Percentiles rank a stretch among this genome's conserved stretches.
Evolutionary conservation across 495 filamentous ascomycete species (phyloP).

Genomic region (Apiosordaria backusii): DNA sequence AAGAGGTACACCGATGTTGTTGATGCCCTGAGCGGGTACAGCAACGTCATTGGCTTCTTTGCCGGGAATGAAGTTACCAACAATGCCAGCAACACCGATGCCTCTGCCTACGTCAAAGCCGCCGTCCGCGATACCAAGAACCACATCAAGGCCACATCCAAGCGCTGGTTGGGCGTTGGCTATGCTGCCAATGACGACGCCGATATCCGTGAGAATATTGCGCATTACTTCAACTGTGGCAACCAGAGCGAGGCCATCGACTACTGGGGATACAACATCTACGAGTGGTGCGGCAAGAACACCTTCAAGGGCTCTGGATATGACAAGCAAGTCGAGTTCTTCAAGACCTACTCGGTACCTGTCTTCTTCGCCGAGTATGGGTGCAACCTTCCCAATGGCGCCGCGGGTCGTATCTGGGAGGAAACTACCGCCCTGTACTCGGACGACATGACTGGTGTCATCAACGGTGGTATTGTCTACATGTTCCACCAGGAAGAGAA

Average conservation of each 20-base stretch:
- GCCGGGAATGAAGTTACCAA: slow-evolving; percentile 97
- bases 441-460: slow-evolving; percentile 72
- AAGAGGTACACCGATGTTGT: slow-evolving; percentile 78
- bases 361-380: slow-evolving; percentile 98
- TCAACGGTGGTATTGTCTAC: slow-evolving; percentile 94
- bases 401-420: slow-evolving; percentile 70
- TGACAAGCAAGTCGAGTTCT: slow-evolving; percentile 73
- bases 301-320: slow-evolving; percentile 71
- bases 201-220: slow-evolving; percentile 71
- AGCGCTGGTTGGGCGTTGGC: slow-evolving; percentile 81
- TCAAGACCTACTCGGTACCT: slow-evolving; percentile 80
- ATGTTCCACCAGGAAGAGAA: slow-evolving; percentile 95
- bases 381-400: slow-evolving; percentile 64
- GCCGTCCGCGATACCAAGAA: slow-evolving; percentile 92
- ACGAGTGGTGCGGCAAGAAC: slow-evolving; percentile 92
- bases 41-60: slow-evolving; percentile 92
- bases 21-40: slow-evolving; percentile 72
- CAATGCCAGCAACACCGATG: slow-evolving; percentile 71
- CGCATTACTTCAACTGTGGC: slow-evolving; percentile 91
- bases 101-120: slow-evolving; percentile 92
- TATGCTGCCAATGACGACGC: slow-evolving; percentile 93
- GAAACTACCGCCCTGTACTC: slow-evolving; percentile 85
- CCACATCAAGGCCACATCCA: slow-evolving; percentile 76
- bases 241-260: slow-evolving; percentile 64
- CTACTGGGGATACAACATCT: slow-evolving; percentile 99